These are phyloP conservation scores for Geotrichum ghanense DNA, from an alignment of 805 yeast species.

Conservation along the genomic window DNA sequence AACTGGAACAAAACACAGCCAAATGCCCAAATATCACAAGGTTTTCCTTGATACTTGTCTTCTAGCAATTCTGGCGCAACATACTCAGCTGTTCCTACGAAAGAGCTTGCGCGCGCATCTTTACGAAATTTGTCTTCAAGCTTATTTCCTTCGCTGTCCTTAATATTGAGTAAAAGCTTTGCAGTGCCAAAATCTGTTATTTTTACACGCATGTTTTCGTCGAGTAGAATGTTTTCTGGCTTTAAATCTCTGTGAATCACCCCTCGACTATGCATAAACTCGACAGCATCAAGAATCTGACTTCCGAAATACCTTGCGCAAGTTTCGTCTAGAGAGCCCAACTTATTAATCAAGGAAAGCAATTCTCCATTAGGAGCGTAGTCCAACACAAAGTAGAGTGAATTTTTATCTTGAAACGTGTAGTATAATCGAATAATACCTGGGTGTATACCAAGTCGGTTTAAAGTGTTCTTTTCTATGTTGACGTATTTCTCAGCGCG, in stretches of 20 bases:
- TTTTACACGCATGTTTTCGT: constrained; percentile 76
- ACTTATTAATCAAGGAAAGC: constrained; percentile 49
- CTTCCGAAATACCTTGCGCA: constrained; percentile 72
- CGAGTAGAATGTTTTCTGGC: constrained; percentile 85
- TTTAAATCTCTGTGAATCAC: constrained; percentile 89
- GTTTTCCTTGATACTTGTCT: constrained; percentile 69
- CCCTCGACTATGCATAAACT: constrained; percentile 79
- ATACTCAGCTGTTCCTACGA: constrained; percentile 96
- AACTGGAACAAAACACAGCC: constrained; percentile 84
- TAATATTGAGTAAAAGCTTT: constrained; percentile 41
- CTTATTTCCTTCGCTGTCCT: constrained; percentile 16
- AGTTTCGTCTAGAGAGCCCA: constrained; percentile 63
- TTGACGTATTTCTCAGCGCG: constrained; percentile 92
- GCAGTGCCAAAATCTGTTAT: constrained; percentile 99
- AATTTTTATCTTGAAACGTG: constrained; percentile 87
- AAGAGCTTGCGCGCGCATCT: constrained; percentile 43
- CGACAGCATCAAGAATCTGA: constrained; percentile 84
- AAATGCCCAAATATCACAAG: constrained; percentile 86
- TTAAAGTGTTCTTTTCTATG: constrained; percentile 84
- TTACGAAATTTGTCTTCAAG: constrained; percentile 19
- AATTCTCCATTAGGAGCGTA: constrained; percentile 94
- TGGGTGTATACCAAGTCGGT: constrained; percentile 82
- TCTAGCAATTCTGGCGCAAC: constrained; percentile 85
- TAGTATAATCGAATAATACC: constrained; percentile 87
- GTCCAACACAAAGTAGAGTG: constrained; percentile 84